Evolutionary conservation across 2,329 filamentous ascomycete genomes (phyloP).

Genomic region (Fusarium redolens): DNA sequence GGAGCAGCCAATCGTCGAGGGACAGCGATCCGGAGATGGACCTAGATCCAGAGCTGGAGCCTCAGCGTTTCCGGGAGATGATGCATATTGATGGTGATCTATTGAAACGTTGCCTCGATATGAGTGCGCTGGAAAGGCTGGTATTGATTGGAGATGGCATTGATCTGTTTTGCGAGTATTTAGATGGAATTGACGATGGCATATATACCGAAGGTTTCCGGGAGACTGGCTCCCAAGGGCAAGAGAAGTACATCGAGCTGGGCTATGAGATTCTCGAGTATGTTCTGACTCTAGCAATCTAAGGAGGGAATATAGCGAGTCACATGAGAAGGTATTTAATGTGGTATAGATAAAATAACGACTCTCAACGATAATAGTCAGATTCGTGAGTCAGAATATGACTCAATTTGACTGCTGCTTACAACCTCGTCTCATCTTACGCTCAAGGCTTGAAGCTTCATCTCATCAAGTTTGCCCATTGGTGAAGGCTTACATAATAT

Average conservation of each 20-base stretch:
- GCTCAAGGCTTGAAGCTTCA: not conserved
- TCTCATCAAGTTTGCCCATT: not conserved
- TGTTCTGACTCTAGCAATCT: constrained; percentile 64
- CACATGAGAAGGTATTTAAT: not conserved
- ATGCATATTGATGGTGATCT: constrained; percentile 78
- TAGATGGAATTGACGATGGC: constrained; percentile 62
- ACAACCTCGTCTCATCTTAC: not conserved
- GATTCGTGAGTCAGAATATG: not conserved
- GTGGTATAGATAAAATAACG: not conserved
- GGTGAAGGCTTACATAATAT: constrained; percentile 46
- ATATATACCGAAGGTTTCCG: constrained; percentile 52
- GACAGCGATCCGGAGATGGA: constrained; percentile 23
- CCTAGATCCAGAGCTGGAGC: constrained; percentile 44
- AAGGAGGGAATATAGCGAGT: not conserved
- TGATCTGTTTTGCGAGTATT: constrained; percentile 59
- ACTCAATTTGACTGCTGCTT: not conserved
- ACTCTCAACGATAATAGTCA: not conserved
- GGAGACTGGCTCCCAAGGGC: constrained; percentile 35
- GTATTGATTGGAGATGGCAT: constrained; percentile 49
- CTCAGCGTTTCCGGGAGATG: constrained; percentile 55
- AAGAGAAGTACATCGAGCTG: constrained; percentile 56
- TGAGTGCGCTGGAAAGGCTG: constrained; percentile 57
- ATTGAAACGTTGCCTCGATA: constrained; percentile 64
- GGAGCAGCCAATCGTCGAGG: constrained; percentile 8
- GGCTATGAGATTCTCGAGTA: constrained; percentile 67